These are phyloP conservation scores for Malassezia yamatoensis DNA, from an alignment of 1,284 basidiomycete genomes.

Conservation along the genomic window DNA sequence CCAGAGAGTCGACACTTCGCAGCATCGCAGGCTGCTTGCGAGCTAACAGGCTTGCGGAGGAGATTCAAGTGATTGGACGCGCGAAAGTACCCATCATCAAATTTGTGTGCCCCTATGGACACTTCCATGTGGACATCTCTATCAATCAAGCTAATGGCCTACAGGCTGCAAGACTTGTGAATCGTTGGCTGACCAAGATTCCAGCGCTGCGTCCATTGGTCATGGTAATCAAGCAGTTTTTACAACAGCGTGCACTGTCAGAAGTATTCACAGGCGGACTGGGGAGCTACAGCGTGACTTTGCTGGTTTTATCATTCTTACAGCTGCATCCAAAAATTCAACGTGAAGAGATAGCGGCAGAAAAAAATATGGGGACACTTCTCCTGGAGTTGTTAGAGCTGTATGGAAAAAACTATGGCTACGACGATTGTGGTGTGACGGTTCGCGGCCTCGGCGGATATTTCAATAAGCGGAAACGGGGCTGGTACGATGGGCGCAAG, in stretches of 20 bases:
- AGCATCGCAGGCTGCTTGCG: conserved; percentile 50
- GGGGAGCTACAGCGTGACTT: conserved; percentile 88
- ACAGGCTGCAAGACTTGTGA: conserved; percentile 68
- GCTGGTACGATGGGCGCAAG: conserved; percentile 49
- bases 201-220: conserved; percentile 59
- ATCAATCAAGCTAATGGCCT: conserved; percentile 60
- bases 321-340: conserved; percentile 95
- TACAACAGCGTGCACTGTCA: conserved; percentile 83
- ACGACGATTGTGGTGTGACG: conserved; percentile 61
- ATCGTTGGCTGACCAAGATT: conserved; percentile 64
- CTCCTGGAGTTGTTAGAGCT: conserved; percentile 94
- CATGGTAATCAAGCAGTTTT: conserved; percentile 77
- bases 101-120: conserved; percentile 64
- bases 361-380: conserved; percentile 76
- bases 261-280: conserved; percentile 92
- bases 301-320: conserved; percentile 80
- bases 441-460: conserved; percentile 66
- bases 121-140: conserved; percentile 47
- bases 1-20: conserved; percentile 48
- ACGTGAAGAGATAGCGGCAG: conserved; percentile 71
- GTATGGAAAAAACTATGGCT: conserved; percentile 81
- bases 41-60: conserved; percentile 51
- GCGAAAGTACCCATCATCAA: conserved; percentile 91
- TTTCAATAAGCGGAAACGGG: conserved; percentile 51
- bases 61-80: conserved; percentile 71